Evolutionary conservation across 163 green algal genomes (phyloP), one percentile per base, ranked within the genome.

Genomic region (Prototheca cutis): DNA sequence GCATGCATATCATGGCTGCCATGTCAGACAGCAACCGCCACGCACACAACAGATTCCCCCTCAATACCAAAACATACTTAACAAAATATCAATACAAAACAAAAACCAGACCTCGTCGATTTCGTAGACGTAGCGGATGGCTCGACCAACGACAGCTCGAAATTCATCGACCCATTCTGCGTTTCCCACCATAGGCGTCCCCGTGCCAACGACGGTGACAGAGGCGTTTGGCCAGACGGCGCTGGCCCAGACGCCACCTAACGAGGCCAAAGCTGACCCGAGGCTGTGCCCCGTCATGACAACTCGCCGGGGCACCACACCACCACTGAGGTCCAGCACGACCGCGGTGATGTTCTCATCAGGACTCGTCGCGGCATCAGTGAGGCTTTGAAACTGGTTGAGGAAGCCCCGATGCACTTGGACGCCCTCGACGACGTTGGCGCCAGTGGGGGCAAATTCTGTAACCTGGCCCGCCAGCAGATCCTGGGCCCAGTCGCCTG

Each of bases 401-500:
- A 48, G n/a, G 31, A 63, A 63, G 45, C 58, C 58, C 2, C 24
- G 24, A 31, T 63, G 45, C 30, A 63, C 58, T 30, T 48, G n/a
- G 13, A 63, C 58, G n/a, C 45, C 45, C 10, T 29, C 25, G 4
- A 63, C 8, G 10, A 63, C 30, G 58, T 63, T 34, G 42, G 27
- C 42, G 6, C 40, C 40, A 5, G 29, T 23, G 3, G 21, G 30
- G 33, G 18, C 45, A 48, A 39, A 63, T 28, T 51, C 52, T 27
- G 6, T 34, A 17, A 10, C 36, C 33, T 21, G 58, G 33, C 28
- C 10, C 7, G 33, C 23, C 24, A 34, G 23, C 24, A 54, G 48
- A 25, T 63, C 58, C n/a, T 19, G 3, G 18, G 48, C 2, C 42
- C 42, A 63, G 58, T 63, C 58, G 13, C 31, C 36, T 24, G 15